Percentiles rank a stretch among this genome's conserved stretches.
Conservation (phyloP, 83 land plant genomes). For the Picea mariana region DNA sequence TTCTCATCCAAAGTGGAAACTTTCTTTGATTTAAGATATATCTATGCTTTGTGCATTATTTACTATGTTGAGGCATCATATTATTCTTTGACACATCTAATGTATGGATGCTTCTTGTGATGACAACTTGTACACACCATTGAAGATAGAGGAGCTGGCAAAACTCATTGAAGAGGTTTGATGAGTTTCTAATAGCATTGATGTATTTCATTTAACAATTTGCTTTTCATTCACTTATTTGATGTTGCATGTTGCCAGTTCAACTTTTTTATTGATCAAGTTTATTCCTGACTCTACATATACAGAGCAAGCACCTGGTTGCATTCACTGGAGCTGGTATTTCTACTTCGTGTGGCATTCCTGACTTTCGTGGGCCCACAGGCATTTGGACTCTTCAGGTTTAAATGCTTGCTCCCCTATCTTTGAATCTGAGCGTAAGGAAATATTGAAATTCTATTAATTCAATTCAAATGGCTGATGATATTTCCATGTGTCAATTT, state of each 20-base stretch:
- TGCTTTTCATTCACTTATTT: not conserved
- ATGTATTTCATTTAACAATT: not conserved
- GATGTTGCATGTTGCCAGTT: not conserved
- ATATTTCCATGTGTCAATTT: not conserved
- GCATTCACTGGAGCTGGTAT: conserved; percentile 99
- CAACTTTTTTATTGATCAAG: not conserved
- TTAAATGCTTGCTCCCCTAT: not conserved
- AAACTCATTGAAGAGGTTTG: conserved; percentile 33
- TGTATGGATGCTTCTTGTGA: conserved; percentile 11
- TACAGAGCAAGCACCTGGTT: conserved; percentile 94
- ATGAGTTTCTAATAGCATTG: not conserved
- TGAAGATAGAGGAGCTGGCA: conserved; percentile 76
- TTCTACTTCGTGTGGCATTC: conserved; percentile 98
- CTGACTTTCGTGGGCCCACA: conserved; percentile 98
- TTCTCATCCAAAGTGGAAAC: not conserved
- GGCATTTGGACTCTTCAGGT: conserved; percentile 99
- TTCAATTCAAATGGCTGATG: not conserved
- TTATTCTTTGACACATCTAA: not conserved
- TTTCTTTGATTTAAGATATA: not conserved
- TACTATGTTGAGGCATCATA: not conserved
- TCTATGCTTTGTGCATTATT: not conserved
- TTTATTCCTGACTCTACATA: not conserved
- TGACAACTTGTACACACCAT: not conserved
- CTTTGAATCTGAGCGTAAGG: not conserved
- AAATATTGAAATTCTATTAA: not conserved